Conservation (phyloP, 78 protist species). For the Dictyostelium purpureum region DNA sequence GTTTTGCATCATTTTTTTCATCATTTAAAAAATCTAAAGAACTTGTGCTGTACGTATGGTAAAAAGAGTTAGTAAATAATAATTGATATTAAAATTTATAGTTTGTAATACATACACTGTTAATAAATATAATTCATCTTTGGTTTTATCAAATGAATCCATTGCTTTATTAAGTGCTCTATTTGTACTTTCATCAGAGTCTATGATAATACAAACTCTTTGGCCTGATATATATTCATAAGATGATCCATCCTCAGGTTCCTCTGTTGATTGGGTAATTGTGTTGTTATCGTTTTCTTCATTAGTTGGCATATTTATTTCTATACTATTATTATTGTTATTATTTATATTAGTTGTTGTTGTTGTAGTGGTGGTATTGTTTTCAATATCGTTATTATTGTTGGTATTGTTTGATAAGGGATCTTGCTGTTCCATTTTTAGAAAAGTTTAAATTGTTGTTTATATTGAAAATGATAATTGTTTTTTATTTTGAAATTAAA, state of each 20-base stretch:
- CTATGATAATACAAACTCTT: slow-evolving; percentile 27
- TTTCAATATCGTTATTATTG: background rate
- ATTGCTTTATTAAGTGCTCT: slow-evolving; percentile 44
- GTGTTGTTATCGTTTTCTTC: background rate
- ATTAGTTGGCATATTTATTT: too few relatives aligned
- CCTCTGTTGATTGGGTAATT: background rate
- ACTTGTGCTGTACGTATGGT: background rate
- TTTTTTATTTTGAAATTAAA: background rate
- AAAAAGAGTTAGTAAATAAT: background rate
- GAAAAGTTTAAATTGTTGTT: background rate
- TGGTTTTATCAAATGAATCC: slow-evolving; percentile 29
- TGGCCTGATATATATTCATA: slow-evolving; percentile 27
- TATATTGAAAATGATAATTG: background rate
- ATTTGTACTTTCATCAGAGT: slow-evolving; percentile 55
- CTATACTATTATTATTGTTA: background rate
- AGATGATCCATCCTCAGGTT: background rate
- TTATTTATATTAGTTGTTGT: background rate
- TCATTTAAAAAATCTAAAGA: slow-evolving; percentile 71
- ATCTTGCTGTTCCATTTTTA: background rate
- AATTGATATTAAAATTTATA: background rate
- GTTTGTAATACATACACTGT: slow-evolving; percentile 26
- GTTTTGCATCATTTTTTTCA: slow-evolving; percentile 66
- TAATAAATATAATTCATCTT: slow-evolving; percentile 57
- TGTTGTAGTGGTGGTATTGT: background rate
- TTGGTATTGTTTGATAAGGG: background rate